Conservation (phyloP, 805 yeast species). For the Maudiozyma bulderi region DNA sequence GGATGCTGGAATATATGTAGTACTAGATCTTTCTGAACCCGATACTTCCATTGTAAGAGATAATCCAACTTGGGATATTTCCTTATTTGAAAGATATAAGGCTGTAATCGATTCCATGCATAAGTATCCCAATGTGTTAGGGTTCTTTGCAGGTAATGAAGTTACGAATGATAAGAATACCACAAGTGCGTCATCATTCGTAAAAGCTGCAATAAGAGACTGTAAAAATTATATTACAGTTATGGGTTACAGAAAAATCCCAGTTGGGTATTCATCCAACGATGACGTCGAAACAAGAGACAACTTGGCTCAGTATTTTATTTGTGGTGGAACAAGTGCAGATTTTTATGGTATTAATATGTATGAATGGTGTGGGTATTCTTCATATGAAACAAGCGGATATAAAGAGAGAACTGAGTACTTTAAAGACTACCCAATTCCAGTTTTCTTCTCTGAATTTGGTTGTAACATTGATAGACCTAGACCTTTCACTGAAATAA, state of each 20-base stretch:
- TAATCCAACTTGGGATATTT: slow-evolving; percentile 68
- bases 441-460: slow-evolving; percentile 71
- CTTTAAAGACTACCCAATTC: slow-evolving; percentile 56
- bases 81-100: slow-evolving; percentile 66
- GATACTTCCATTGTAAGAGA: slow-evolving; percentile 65
- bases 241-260: slow-evolving; percentile 59
- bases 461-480: slow-evolving; percentile 65
- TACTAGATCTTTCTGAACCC: slow-evolving; percentile 88
- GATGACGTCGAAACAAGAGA: slow-evolving; percentile 79
- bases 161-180: slow-evolving; percentile 77
- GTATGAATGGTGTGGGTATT: slow-evolving; percentile 81
- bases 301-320: slow-evolving; percentile 71
- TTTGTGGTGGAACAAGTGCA: slow-evolving; percentile 59
- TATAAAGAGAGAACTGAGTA: slow-evolving; percentile 53
- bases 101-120: slow-evolving; percentile 73
- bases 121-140: slow-evolving; percentile 71
- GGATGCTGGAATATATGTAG: slow-evolving; percentile 84
- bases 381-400: slow-evolving; percentile 56
- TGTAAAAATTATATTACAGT: slow-evolving; percentile 62
- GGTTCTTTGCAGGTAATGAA: slow-evolving; percentile 97
- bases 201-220: slow-evolving; percentile 94
- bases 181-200: slow-evolving; percentile 86
- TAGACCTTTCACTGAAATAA: slow-evolving; percentile 64
- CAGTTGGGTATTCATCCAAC: slow-evolving; percentile 89
- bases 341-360: slow-evolving; percentile 80